Evolutionary conservation across 2,329 filamentous ascomycete species (phyloP).

Genomic region (Calonectria hongkongensis): DNA sequence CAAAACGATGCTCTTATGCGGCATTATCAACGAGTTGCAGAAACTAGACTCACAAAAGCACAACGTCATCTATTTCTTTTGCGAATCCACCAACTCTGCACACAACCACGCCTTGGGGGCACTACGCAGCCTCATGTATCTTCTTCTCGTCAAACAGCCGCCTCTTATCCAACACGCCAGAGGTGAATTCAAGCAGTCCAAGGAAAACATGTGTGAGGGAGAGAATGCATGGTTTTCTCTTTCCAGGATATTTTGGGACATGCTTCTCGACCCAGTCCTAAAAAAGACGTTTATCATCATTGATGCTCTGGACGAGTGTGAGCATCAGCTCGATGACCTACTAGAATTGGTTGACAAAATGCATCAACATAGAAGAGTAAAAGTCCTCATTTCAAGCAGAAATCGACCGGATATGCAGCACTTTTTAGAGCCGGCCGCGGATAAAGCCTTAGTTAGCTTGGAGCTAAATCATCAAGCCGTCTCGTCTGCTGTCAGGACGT

Average conservation of each 20-base stretch:
- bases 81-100: not conserved
- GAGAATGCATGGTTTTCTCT: not conserved
- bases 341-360: constrained; percentile 71
- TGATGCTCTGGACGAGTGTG: constrained; percentile 20
- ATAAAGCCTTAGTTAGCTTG: constrained; percentile 57
- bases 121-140: not conserved
- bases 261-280: not conserved
- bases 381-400: constrained; percentile 9
- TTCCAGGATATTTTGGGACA: not conserved
- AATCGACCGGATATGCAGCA: constrained; percentile 11
- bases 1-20: constrained; percentile 2
- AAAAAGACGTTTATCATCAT: not conserved
- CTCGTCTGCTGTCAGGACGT: constrained; percentile 60
- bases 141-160: not conserved
- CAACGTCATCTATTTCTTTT: not conserved
- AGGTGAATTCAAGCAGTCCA: not conserved
- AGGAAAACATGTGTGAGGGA: not conserved
- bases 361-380: not conserved
- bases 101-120: not conserved
- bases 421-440: constrained; percentile 45
- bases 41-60: not conserved
- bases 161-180: not conserved
- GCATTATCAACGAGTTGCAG: constrained; percentile 4
- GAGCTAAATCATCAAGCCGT: constrained; percentile 62
- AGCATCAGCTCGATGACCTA: constrained; percentile 21